A percentile compares a stretch with the other conserved stretches of the same genome.
These are phyloP conservation scores for Vanderwaltozyma polyspora DNA, from an alignment of 805 yeast species.

Conservation along the genomic window DNA sequence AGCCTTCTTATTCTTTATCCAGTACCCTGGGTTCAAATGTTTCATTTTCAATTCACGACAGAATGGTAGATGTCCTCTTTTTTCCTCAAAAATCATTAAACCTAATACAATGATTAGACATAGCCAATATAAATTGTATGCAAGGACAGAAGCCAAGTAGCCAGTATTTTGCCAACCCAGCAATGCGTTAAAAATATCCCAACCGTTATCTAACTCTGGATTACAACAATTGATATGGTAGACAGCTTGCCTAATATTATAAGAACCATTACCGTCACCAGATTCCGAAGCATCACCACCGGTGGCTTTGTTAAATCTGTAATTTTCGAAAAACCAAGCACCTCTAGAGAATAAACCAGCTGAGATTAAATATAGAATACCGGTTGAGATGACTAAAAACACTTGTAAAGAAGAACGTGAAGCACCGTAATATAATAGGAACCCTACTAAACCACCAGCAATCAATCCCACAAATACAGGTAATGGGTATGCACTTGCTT, in stretches of 20 bases:
- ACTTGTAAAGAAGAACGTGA: slow-evolving; percentile 72
- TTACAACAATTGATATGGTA: slow-evolving; percentile 98
- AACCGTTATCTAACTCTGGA: slow-evolving; percentile 83
- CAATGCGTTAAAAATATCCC: slow-evolving; percentile 93
- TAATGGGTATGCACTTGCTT: slow-evolving; percentile 75
- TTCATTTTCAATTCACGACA: slow-evolving; percentile 36
- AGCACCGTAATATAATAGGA: slow-evolving; percentile 68
- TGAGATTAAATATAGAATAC: slow-evolving; percentile 77
- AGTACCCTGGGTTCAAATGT: slow-evolving; percentile 60
- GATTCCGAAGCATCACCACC: slow-evolving; percentile 94
- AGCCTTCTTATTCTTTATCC: slow-evolving; percentile 58
- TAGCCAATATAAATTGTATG: slow-evolving; percentile 87
- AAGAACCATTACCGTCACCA: slow-evolving; percentile 93
- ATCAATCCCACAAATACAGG: slow-evolving; percentile 84
- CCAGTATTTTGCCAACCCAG: slow-evolving; percentile 98
- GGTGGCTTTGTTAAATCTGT: slow-evolving; percentile 49
- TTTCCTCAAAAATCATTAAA: slow-evolving; percentile 76
- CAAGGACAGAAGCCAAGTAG: slow-evolving; percentile 80
- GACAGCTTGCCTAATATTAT: slow-evolving; percentile 64
- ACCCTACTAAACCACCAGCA: slow-evolving; percentile 68
- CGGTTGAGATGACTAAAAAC: slow-evolving; percentile 78
- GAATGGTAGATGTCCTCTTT: slow-evolving; percentile 69
- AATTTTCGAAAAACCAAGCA: slow-evolving; percentile 76
- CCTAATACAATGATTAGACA: slow-evolving; percentile 41
- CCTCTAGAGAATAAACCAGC: slow-evolving; percentile 93